Base-by-base conservation (phyloP, 2,329 filamentous ascomycete species). In the Chaetomiaceae sp. region DNA sequence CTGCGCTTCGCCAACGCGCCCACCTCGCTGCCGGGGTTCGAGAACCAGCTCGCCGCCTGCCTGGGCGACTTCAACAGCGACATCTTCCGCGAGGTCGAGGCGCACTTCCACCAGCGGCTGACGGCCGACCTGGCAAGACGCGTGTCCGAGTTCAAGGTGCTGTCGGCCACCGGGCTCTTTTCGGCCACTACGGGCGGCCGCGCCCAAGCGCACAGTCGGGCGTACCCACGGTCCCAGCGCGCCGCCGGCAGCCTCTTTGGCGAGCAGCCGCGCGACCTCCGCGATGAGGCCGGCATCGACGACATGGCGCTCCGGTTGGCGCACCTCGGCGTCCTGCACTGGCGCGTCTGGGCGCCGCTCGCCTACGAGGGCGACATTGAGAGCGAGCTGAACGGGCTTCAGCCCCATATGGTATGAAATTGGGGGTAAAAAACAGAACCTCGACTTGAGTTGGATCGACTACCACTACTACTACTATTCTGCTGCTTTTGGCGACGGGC, bases 291-390 rank as follows among this genome's bases (percentile, higher is more conserved):
- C 38, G 74, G 76, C 30, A 62, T 87, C 33, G 75, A 77, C 38
- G 84, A 89, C 52, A 81, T 96, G 66, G 82, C 88, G 1, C 85
- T 83, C 39, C 82, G 88, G 40, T 76, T 96, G 44, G 85, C 89
- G 5, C 92, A 96, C 63, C 81, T 96, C 39, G 83, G 87, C 13
- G 77, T 93, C 5, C 71, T 97, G 20, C 90, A 96, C 68, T 96
- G 91, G 90, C 80, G 88, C 43, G 86, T 96, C 3, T 97, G 91
- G 89, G 79, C 81, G 1, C 80, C 81, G 2, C 73, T 95, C 47
- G 82, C 86, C 12, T 96, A 96, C 64, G 58, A 70, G 13, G 68
- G 67, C 21, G 74, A 73, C 23, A 53, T 61, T 25, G 68, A 72
- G 46, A 49, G 44, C 44, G 66, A 59, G 31, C 16, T 55, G 34